Evolutionary conservation across 2,329 filamentous ascomycete genomes (phyloP).

Genomic region (Westerdykella aurantiaca): DNA sequence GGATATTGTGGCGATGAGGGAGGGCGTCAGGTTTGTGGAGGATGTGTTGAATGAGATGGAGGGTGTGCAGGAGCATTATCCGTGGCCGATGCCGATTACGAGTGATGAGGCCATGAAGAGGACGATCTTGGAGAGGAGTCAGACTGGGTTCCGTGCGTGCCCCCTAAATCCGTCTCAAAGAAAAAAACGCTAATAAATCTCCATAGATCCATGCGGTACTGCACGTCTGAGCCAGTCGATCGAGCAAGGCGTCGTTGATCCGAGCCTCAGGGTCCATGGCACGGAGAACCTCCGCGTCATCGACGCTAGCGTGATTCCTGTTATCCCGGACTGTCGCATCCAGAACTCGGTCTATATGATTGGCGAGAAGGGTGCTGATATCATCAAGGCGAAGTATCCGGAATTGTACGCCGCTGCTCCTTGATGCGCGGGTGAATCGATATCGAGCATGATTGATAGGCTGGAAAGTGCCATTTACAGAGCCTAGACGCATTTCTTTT

Average conservation of each 20-base stretch:
- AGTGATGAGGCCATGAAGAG: slow-evolving; percentile 53
- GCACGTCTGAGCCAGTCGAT: slow-evolving; percentile 49
- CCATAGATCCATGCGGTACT: slow-evolving; percentile 50
- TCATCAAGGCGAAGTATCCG: slow-evolving; percentile 43
- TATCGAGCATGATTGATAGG: no score
- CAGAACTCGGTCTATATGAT: slow-evolving; percentile 50
- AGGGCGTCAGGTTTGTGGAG: slow-evolving; percentile 52
- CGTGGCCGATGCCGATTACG: slow-evolving; percentile 55
- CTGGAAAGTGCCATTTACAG: no score
- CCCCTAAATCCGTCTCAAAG: neutral
- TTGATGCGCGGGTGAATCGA: no score
- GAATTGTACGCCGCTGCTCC: slow-evolving; percentile 17
- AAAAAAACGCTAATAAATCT: slow-evolving; percentile 4
- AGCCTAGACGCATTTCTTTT: no score
- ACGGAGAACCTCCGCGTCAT: slow-evolving; percentile 42
- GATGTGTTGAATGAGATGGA: slow-evolving; percentile 55
- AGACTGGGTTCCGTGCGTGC: slow-evolving; percentile 50
- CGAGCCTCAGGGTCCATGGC: slow-evolving; percentile 14
- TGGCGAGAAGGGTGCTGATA: slow-evolving; percentile 51
- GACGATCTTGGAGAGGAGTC: slow-evolving; percentile 50
- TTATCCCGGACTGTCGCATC: slow-evolving; percentile 47
- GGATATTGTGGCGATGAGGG: slow-evolving; percentile 53
- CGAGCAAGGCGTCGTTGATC: slow-evolving; percentile 27
- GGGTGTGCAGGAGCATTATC: slow-evolving; percentile 54
- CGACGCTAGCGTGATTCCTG: slow-evolving; percentile 15